Base-by-base conservation (phyloP, 2,329 filamentous ascomycete species). In the Microsporum ferrugineum region DNA sequence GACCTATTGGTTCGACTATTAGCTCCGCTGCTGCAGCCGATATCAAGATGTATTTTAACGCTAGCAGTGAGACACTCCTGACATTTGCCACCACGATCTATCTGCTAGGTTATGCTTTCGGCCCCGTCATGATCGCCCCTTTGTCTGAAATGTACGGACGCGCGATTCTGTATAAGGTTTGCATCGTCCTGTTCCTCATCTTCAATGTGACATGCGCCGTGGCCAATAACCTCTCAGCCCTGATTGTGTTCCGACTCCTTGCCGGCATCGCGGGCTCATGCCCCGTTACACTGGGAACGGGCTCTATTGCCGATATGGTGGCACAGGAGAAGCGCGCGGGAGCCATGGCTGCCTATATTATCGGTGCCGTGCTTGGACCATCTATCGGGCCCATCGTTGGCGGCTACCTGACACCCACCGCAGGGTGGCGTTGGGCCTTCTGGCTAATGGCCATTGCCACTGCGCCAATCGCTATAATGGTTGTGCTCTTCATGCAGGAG, bases 121-220 rank as follows among this genome's bases (percentile, higher is more conserved):
- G 84, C 0, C 84, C 84, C 0, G 72, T 87, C 2, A 65, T 88
- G 1, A 85, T 85, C 77, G 85, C 85, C 2, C 84, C 85, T 0
- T 68, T 88, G 2, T 78, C 81, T n/a, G 85, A 88, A 67, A 72
- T 88, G n/a, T 86, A 82, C 61, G 85, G 82, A 5, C 76, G 83
- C 3, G 58, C 17, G 12, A 59, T 47, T 31, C 23, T 86, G 68
- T 76, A 86, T 61, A 76, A 79, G n/a, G 69, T 68, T 1, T 79
- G 82, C 59, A 87, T 84, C 64, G 78, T 82, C 65, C 71, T 77
- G 60, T 84, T 82, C 2, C 85, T 85, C 27, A 68, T 79, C 1
- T 86, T 83, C 75, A 80, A 82, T 51, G 78, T 88, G 63, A 85
- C 82, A 0, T 86, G 83, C 62, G 82, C 83, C 1, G 81, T 80